Evolutionary conservation across 2,329 filamentous ascomycete species (phyloP).

Genomic region (Xylaria sp.): DNA sequence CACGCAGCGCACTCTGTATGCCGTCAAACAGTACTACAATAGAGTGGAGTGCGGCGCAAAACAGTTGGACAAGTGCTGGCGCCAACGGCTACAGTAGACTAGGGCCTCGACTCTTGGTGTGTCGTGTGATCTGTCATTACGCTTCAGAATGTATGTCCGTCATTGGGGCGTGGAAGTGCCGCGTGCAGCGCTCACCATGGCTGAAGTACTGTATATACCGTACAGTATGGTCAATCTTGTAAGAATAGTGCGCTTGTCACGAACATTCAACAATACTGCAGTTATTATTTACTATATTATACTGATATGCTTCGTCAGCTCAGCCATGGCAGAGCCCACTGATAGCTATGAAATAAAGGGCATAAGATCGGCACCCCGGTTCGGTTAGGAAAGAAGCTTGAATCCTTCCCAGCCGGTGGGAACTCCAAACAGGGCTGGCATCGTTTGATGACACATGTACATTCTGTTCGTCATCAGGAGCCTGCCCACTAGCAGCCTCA

Average conservation of each 20-base stretch:
- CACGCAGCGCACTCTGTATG: background rate
- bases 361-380: constrained; percentile 27
- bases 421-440: constrained; percentile 20
- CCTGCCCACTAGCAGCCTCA: constrained; percentile 24
- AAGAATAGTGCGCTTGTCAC: background rate
- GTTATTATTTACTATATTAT: background rate
- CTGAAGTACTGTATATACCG: no score
- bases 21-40: constrained; percentile 2
- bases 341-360: background rate
- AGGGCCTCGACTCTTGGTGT: constrained; percentile 16
- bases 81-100: background rate
- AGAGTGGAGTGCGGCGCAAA: constrained; percentile 6
- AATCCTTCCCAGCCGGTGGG: constrained; percentile 31
- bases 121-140: constrained; percentile 24
- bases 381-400: constrained; percentile 31
- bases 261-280: background rate
- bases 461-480: constrained; percentile 26
- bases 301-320: constrained; percentile 14
- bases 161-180: background rate
- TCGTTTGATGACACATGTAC: constrained; percentile 27
- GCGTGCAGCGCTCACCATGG: no score
- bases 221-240: no score
- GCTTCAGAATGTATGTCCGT: constrained; percentile 15
- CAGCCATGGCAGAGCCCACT: background rate
- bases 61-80: background rate